Conservation (phyloP, 1,139 yeast species). For the Taphrina communis region DNA sequence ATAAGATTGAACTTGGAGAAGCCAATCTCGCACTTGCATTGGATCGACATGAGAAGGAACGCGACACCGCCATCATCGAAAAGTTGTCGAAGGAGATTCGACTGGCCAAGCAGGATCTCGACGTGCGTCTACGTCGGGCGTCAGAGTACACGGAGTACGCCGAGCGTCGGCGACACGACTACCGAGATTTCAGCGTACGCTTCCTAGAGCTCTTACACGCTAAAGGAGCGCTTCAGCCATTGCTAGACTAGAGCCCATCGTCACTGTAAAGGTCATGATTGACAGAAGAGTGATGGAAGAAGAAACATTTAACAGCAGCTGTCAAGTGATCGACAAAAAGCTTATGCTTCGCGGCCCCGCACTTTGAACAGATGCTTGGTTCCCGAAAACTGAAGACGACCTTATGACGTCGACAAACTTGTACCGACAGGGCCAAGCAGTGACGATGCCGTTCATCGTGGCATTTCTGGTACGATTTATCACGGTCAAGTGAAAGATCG, state of each 20-base stretch:
- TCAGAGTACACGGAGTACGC: constrained; percentile 6
- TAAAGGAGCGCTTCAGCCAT: constrained; percentile 12
- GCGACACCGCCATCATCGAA: background rate
- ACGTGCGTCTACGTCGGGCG: background rate
- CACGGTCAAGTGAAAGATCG: too few relatives aligned
- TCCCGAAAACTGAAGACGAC: background rate
- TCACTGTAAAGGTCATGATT: background rate
- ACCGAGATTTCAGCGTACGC: constrained; percentile 8
- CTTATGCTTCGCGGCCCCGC: constrained; percentile 12
- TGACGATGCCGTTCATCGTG: constrained; percentile 4
- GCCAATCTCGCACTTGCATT: background rate
- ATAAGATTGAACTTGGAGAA: background rate
- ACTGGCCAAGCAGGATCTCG: background rate
- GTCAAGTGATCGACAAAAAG: background rate
- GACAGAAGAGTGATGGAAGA: too few relatives aligned
- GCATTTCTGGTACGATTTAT: background rate
- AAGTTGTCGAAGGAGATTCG: constrained; percentile 5
- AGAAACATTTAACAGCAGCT: background rate
- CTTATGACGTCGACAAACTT: constrained; percentile 4
- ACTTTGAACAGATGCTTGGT: background rate
- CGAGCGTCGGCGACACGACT: constrained; percentile 26
- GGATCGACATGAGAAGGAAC: background rate
- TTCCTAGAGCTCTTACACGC: constrained; percentile 11
- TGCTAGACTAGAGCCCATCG: background rate
- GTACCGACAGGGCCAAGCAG: background rate